phyloP scores from a whole-genome alignment of 345 rosid species.

The Populus simonii region DNA sequence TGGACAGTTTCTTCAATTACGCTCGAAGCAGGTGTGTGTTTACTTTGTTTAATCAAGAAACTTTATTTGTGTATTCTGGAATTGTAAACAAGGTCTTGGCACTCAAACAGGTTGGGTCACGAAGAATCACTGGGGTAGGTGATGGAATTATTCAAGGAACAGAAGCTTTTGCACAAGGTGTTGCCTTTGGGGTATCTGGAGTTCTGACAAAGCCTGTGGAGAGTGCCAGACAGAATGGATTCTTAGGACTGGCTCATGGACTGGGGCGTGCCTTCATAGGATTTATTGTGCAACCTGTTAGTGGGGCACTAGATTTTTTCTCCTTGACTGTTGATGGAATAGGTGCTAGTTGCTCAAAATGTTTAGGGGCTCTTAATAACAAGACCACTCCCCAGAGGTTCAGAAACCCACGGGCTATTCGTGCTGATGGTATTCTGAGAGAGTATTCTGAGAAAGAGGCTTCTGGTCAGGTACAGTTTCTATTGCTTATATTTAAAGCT shows the following conservation, averaged over 20 bases:
- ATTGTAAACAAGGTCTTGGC: conserved; percentile 19
- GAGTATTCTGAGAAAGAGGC: conserved; percentile 90
- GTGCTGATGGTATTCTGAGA: conserved; percentile 68
- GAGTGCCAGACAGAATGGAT: conserved; percentile 87
- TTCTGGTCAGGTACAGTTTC: conserved; percentile 67
- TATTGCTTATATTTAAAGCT: not conserved
- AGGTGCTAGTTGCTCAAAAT: conserved; percentile 90
- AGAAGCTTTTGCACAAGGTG: conserved; percentile 97
- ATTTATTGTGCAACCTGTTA: conserved; percentile 80
- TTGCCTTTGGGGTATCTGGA: conserved; percentile 98
- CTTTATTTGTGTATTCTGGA: not conserved
- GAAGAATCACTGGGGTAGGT: conserved; percentile 94
- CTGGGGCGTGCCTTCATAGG: conserved; percentile 87
- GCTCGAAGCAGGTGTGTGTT: conserved; percentile 76
- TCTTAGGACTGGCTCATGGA: conserved; percentile 92
- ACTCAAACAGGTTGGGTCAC: conserved; percentile 72
- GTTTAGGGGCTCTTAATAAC: conserved; percentile 70
- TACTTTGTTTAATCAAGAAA: not conserved
- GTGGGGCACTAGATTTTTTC: conserved; percentile 95
- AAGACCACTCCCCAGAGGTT: conserved; percentile 63
- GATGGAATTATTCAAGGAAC: conserved; percentile 94
- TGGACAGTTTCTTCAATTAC: conserved; percentile 87
- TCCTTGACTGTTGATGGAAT: conserved; percentile 94
- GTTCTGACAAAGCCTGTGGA: conserved; percentile 91
- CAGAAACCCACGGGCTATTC: conserved; percentile 90